Evolutionary conservation across 2,329 filamentous ascomycete species (phyloP).

Genomic region (Torrubiella hemipterigena): DNA sequence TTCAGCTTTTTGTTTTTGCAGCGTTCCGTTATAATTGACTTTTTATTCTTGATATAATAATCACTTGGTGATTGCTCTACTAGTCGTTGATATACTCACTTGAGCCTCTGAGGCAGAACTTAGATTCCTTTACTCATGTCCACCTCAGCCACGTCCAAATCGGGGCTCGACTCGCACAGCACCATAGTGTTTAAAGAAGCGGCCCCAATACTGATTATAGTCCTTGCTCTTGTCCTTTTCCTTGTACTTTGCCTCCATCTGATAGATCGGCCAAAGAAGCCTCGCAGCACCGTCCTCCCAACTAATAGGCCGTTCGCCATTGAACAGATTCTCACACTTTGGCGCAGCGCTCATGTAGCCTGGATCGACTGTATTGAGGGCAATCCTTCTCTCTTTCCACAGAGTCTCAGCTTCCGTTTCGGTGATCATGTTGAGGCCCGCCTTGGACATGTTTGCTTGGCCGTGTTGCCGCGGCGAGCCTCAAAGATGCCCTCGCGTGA

Average conservation of each 20-base stretch:
- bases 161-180: background rate
- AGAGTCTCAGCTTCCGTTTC: conserved; percentile 19
- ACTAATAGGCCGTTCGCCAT: conserved; percentile 17
- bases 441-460: conserved; percentile 26
- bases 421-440: conserved; percentile 27
- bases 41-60: too few species aligned
- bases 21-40: too few species aligned
- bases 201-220: too few species aligned
- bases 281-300: conserved; percentile 24
- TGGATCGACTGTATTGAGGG: conserved; percentile 25
- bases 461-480: conserved; percentile 3
- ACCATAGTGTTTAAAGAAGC: background rate
- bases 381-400: conserved; percentile 17
- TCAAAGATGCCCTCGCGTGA: conserved; percentile 23
- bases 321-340: conserved; percentile 13
- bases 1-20: too few species aligned
- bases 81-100: too few species aligned
- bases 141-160: background rate
- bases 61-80: too few species aligned
- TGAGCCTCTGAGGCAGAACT: too few species aligned
- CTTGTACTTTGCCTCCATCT: background rate
- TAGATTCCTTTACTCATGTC: too few species aligned
- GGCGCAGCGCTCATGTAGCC: conserved; percentile 24
- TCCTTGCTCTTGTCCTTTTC: background rate
- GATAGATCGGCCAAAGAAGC: conserved; percentile 19